Conservation (phyloP, 164 flowering plant species). For the Amborella trichopoda region DNA sequence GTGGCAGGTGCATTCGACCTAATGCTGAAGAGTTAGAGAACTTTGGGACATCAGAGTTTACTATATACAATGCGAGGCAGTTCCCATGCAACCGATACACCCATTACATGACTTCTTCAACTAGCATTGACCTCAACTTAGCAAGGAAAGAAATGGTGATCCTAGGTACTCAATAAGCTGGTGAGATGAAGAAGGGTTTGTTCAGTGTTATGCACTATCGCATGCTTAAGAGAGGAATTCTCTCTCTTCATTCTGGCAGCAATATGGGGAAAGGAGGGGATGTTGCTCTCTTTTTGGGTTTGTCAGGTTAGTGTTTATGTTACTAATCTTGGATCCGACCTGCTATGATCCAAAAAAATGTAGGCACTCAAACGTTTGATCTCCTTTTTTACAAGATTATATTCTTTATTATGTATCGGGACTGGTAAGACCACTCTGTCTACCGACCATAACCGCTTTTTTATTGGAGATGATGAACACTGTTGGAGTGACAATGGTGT, state of each 20-base stretch:
- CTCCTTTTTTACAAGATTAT: no score
- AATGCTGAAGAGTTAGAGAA: slow-evolving; percentile 95
- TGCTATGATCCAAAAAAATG: no score
- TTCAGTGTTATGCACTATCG: slow-evolving; percentile 97
- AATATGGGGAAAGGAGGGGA: slow-evolving; percentile 97
- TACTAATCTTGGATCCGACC: no score
- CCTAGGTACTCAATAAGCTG: slow-evolving; percentile 98
- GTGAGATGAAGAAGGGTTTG: slow-evolving; percentile 99
- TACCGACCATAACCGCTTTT: slow-evolving; percentile 77
- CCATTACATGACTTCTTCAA: slow-evolving; percentile 98
- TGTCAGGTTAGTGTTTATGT: no score
- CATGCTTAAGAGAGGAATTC: slow-evolving; percentile 96
- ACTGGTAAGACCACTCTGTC: slow-evolving; percentile 98
- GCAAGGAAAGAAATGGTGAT: slow-evolving; percentile 97
- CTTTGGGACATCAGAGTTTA: slow-evolving; percentile 98
- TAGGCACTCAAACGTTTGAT: no score
- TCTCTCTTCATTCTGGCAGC: slow-evolving; percentile 96
- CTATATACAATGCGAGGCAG: slow-evolving; percentile 97
- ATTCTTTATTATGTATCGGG: slow-evolving; percentile 40
- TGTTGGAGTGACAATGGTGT: slow-evolving; percentile 97
- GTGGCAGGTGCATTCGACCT: slow-evolving; percentile 98
- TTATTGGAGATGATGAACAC: slow-evolving; percentile 97
- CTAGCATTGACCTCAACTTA: slow-evolving; percentile 91
- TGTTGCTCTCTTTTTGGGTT: slow-evolving; percentile 98
- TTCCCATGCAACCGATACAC: slow-evolving; percentile 99